Percentiles rank a stretch among this genome's conserved stretches.
phyloP scores from a whole-genome alignment of 1,284 basidiomycete genomes.

The Thecaphora thlaspeos region DNA sequence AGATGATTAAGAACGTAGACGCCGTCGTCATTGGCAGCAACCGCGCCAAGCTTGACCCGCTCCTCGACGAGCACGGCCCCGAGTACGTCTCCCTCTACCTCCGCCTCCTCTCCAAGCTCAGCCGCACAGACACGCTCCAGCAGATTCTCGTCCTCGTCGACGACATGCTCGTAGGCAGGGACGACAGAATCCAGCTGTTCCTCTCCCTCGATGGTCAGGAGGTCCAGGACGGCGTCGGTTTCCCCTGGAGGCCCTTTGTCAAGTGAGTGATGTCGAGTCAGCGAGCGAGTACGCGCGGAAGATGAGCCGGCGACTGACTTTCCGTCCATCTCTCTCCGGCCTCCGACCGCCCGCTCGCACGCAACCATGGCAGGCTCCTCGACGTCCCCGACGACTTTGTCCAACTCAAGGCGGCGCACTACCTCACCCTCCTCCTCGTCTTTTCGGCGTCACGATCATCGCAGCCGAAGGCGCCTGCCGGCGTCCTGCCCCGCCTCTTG shows the following conservation, averaged over 20 bases:
- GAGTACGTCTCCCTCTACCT: slow-evolving; percentile 86
- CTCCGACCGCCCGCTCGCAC: background rate
- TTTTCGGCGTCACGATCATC: slow-evolving; percentile 27
- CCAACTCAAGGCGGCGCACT: slow-evolving; percentile 82
- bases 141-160: slow-evolving; percentile 86
- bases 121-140: slow-evolving; percentile 89
- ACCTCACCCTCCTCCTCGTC: slow-evolving; percentile 76
- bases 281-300: too few species aligned
- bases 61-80: slow-evolving; percentile 54
- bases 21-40: slow-evolving; percentile 96
- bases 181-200: slow-evolving; percentile 56
- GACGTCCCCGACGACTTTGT: slow-evolving; percentile 89
- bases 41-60: slow-evolving; percentile 78
- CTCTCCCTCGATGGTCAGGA: slow-evolving; percentile 39
- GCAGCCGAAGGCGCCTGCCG: slow-evolving; percentile 19
- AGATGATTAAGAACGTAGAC: slow-evolving; percentile 65
- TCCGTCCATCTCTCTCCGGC: too few species aligned
- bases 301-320: too few species aligned
- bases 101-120: slow-evolving; percentile 85
- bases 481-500: slow-evolving; percentile 27
- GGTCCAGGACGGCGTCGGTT: slow-evolving; percentile 63
- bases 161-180: slow-evolving; percentile 75
- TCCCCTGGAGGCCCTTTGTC: slow-evolving; percentile 80
- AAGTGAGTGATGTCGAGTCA: too few species aligned
- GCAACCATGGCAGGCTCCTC: slow-evolving; percentile 64